Evolutionary conservation across 495 filamentous ascomycete species (phyloP).

Genomic region (Tuber brumale): DNA sequence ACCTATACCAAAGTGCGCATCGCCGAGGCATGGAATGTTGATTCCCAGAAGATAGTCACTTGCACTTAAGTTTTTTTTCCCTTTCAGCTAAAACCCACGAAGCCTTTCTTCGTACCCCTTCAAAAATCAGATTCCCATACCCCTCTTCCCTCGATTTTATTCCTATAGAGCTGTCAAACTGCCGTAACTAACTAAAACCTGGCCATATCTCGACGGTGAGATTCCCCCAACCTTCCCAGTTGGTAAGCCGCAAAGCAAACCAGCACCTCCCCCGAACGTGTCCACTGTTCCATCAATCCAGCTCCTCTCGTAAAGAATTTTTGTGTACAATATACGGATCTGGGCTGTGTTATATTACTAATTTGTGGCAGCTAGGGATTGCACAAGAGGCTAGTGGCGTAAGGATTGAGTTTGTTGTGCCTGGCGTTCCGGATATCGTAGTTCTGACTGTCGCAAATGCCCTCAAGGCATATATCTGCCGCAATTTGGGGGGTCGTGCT

Average conservation of each 20-base stretch:
- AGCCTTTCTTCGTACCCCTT: not conserved
- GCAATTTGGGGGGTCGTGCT: not conserved
- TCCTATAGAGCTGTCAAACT: not conserved
- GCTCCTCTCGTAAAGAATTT: not conserved
- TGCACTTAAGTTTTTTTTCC: not conserved
- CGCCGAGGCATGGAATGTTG: not conserved
- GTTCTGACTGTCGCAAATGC: not conserved
- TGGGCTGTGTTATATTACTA: not conserved
- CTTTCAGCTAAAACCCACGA: not conserved
- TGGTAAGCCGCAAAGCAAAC: not conserved
- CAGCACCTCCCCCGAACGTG: not conserved
- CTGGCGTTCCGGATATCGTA: not conserved
- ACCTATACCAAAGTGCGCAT: not conserved
- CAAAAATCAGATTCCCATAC: not conserved
- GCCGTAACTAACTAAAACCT: not conserved
- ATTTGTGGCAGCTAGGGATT: not conserved
- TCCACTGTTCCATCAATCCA: not conserved
- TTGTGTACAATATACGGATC: not conserved
- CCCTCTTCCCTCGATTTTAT: not conserved
- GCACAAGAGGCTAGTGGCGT: not conserved
- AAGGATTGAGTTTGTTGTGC: not conserved
- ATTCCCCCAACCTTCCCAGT: not conserved
- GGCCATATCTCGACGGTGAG: not conserved
- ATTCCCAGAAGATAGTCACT: not conserved
- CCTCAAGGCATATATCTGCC: not conserved